A percentile compares a stretch with the other conserved stretches of the same genome.
Evolutionary conservation across 345 rosid genomes (phyloP).

Genomic region (Camelina neglecta): DNA sequence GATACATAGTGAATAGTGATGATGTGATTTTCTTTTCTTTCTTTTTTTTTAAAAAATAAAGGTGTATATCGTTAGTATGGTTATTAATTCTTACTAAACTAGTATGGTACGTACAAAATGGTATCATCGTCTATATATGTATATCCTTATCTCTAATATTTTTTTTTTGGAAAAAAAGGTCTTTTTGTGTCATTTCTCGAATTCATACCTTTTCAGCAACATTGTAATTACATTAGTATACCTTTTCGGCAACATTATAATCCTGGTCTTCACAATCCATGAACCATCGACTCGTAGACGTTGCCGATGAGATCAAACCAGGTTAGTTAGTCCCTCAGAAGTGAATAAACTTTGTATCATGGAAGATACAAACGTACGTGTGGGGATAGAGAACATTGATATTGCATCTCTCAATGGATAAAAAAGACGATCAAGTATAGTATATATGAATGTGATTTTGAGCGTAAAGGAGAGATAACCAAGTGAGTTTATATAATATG

Average conservation of each 20-base stretch:
- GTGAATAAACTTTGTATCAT: not conserved
- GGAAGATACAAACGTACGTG: not conserved
- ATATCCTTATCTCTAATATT: no score
- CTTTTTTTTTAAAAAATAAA: not conserved
- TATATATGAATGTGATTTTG: not conserved
- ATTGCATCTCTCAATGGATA: not conserved
- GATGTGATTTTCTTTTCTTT: not conserved
- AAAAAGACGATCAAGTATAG: no score
- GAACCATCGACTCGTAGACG: no score
- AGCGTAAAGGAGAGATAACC: not conserved
- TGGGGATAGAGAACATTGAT: not conserved
- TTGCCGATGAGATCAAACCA: not conserved
- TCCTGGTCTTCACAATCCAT: no score
- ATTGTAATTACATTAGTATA: no score
- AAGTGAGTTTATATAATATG: not conserved
- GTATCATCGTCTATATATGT: not conserved
- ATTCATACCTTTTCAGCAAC: no score
- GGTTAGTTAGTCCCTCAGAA: not conserved
- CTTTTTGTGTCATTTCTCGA: no score
- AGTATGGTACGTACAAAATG: not conserved
- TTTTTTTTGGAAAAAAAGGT: no score
- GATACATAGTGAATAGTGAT: not conserved
- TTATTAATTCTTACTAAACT: no score
- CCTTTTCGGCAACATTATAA: no score
- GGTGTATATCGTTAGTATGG: not conserved